Base-by-base conservation (phyloP, 2,329 filamentous ascomycete genomes). In the Paraphoma sp. region DNA sequence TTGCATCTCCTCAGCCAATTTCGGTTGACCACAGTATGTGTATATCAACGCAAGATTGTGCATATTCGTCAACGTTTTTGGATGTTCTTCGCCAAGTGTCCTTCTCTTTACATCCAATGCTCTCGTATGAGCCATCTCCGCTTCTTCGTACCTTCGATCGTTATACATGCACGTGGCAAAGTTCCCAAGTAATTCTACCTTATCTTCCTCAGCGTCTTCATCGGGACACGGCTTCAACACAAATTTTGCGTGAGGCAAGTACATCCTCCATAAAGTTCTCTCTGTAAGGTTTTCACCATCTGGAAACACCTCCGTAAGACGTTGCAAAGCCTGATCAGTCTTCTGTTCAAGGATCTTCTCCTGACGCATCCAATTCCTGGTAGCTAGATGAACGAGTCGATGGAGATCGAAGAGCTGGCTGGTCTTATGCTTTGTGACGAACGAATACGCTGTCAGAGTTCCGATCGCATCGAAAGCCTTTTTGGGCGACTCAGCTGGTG, bases 81-180 rank as follows among this genome's bases (percentile, higher is more conserved):
- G 23, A 46, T 46, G 44, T 14, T 46, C 44, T 4, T 10, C 44
- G 12, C 44, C 44, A 30, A 46, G 44, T 23, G 31, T n/a, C 17
- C n/a, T 48, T 23, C 9, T 38, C 6, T 14, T 9, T 12, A 14
- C n/a, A 48, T 70, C 41, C 33, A 44, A 42, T 10, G 74, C 48
- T 47, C 59, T 60, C 29, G 41, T 31, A 7, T 62, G 47, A 40
- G 52, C 56, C 48, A 45, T 57, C 9, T 41, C 30, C 18, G 48
- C 62, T 30, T 48, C 45, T 12, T 56, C 55, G 69, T 16, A 49
- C 5, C 40, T 6, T 11, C 30, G 63, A 48, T 29, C 42, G 3
- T 1, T 41, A 29, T 18, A 30, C 11, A 10, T 11, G 33, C 31
- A 41, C 33, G 14, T 50, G 14, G 16, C 47, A 50, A 41, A 41